Base-by-base conservation (phyloP, 2,329 filamentous ascomycete species). In the Bipolaris gigantea region DNA sequence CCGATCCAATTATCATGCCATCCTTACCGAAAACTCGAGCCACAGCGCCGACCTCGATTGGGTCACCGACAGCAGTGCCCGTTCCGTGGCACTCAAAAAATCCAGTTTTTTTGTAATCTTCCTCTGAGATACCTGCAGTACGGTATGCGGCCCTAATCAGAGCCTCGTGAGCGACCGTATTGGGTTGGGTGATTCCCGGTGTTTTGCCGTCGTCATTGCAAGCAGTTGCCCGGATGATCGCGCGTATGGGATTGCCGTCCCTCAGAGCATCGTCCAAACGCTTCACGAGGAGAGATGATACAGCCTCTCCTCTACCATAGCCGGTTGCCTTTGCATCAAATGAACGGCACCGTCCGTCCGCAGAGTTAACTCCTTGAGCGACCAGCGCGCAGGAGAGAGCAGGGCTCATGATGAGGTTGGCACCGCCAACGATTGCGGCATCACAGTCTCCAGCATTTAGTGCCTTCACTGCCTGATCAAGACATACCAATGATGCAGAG, bases 101-200 rank as follows among this genome's bases (percentile, higher is more conserved):
- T 38, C n/a, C 35, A 2, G 23, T 19, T 8, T n/a, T 10, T 1
- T 19, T 32, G 8, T 60, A 58, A 49, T 73, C 72, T 27, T 27
- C 25, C 25, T 27, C 25, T 71, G 10, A 15, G 7, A 49, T 49
- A 0, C 47, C 47, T 2, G 47, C 38, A 30, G 19, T 36, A 7
- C n/a, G n/a, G 15, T 49, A 49, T 4, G 73, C 73, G 8, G 62
- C 34, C 7, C 63, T 56, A 2, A 51, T 61, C 3, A 50, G 48
- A 1, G 60, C 59, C 0, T 60, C 64, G 50, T 80, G 78, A 0
- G 75, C 70, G 81, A 61, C 85, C 80, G 70, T 1, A 47, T 65
- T 71, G 3, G 68, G 56, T 18, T 13, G 19, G 16, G 73, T 69
- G 36, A 78, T 72, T 8, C 74, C 73, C 1, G 62, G 51, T 2